Conservation (phyloP, 2,329 filamentous ascomycete genomes). For the Diplodia intermedia region DNA sequence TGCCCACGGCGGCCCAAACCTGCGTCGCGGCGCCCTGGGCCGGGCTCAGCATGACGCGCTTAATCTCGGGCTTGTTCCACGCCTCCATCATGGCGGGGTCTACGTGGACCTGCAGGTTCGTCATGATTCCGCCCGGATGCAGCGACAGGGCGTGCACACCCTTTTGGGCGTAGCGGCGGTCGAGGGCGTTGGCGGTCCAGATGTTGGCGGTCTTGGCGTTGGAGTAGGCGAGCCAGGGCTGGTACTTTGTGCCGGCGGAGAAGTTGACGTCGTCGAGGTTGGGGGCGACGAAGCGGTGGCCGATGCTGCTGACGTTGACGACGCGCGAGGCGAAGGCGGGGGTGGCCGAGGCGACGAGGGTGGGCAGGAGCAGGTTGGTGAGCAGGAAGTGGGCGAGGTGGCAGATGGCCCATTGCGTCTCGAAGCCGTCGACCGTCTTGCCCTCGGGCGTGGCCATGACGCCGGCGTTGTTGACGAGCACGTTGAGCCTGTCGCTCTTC, state of each 20-base stretch:
- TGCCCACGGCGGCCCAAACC: constrained; percentile 48
- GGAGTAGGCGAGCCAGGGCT: constrained; percentile 39
- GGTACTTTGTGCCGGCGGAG: constrained; percentile 44
- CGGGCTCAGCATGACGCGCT: constrained; percentile 35
- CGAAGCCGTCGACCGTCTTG: constrained; percentile 52
- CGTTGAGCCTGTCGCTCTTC: constrained; percentile 39
- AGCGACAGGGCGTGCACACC: constrained; percentile 41
- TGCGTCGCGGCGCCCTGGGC: constrained; percentile 50
- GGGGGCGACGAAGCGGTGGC: constrained; percentile 39
- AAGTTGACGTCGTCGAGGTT: constrained; percentile 53
- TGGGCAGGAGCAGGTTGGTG: constrained; percentile 52
- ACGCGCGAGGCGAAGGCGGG: constrained; percentile 41
- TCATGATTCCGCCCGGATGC: constrained; percentile 43
- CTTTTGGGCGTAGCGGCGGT: constrained; percentile 10
- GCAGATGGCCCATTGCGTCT: constrained; percentile 56
- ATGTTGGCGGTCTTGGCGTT: constrained; percentile 40
- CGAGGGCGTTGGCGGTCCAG: constrained; percentile 37
- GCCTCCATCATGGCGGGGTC: constrained; percentile 59
- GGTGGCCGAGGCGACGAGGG: constrained; percentile 41
- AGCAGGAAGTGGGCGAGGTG: constrained; percentile 55
- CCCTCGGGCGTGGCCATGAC: constrained; percentile 43
- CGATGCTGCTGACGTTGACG: constrained; percentile 40
- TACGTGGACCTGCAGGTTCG: constrained; percentile 51
- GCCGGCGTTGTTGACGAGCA: constrained; percentile 51
- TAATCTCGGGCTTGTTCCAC: constrained; percentile 54